Evolutionary conservation across 1,284 basidiomycete species (phyloP).

Genomic region (Prillingera fragicola): DNA sequence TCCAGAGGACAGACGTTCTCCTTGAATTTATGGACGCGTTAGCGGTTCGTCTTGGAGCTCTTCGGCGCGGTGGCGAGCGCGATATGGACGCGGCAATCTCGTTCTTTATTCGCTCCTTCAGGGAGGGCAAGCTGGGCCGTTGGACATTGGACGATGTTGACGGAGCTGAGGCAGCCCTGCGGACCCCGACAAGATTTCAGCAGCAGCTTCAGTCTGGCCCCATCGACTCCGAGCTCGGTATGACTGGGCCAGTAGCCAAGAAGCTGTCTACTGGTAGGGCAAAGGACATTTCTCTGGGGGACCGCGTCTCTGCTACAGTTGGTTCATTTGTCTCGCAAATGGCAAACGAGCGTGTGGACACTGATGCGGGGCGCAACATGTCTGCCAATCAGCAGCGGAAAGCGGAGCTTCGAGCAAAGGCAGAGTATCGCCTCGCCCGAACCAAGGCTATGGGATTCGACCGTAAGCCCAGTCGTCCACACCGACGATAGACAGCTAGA

Average conservation of each 20-base stretch:
- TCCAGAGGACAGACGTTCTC: conserved; percentile 55
- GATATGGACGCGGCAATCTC: conserved; percentile 65
- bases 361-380: conserved; percentile 14
- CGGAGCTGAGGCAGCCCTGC: conserved; percentile 3
- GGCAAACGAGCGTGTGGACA: conserved; percentile 11
- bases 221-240: not conserved
- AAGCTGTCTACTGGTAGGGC: too few species aligned
- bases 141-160: conserved; percentile 52
- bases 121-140: conserved; percentile 57
- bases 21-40: conserved; percentile 63
- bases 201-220: not conserved
- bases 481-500: too few species aligned
- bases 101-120: conserved; percentile 81
- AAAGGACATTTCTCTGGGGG: not conserved
- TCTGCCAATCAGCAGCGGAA: conserved; percentile 16
- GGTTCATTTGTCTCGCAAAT: conserved; percentile 3
- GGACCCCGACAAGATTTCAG: not conserved
- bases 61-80: conserved; percentile 65
- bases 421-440: conserved; percentile 8
- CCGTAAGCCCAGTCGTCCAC: not conserved
- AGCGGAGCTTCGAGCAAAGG: conserved; percentile 7
- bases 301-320: conserved; percentile 6
- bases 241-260: not conserved
- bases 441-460: conserved; percentile 7
- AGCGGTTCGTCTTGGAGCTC: conserved; percentile 70